These are phyloP conservation scores for Heritiera fomes DNA, from an alignment of 345 rosid genomes.

Conservation along the genomic window DNA sequence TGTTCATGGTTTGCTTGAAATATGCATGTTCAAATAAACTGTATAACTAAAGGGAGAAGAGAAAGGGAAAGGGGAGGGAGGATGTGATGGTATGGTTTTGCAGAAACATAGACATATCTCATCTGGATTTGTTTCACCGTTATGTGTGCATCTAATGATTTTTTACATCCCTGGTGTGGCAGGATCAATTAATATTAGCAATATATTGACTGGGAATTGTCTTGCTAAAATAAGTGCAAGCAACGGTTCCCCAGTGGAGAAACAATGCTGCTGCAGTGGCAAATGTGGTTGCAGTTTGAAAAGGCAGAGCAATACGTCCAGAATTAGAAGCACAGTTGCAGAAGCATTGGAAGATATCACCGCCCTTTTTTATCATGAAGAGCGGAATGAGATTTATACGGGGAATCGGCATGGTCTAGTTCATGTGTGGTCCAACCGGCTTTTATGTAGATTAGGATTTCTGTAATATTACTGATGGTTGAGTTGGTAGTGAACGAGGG, in stretches of 20 bases:
- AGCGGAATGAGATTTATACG: constrained; percentile 70
- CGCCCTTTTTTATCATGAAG: constrained; percentile 74
- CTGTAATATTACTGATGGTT: background rate
- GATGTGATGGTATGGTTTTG: background rate
- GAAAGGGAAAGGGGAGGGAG: background rate
- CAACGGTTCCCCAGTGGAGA: constrained; percentile 41
- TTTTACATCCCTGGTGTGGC: constrained; percentile 43
- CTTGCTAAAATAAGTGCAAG: constrained; percentile 76
- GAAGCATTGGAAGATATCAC: constrained; percentile 82
- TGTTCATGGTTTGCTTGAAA: background rate
- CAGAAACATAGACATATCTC: background rate
- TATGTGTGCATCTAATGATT: background rate
- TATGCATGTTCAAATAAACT: background rate
- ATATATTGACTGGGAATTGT: constrained; percentile 94
- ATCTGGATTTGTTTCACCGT: background rate
- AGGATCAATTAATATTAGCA: constrained; percentile 91
- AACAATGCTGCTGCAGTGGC: constrained; percentile 34
- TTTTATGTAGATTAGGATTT: background rate
- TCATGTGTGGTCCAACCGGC: constrained; percentile 73
- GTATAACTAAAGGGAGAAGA: background rate
- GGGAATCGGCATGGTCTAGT: constrained; percentile 71
- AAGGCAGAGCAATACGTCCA: constrained; percentile 23
- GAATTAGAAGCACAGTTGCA: constrained; percentile 55
- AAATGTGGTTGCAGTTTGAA: constrained; percentile 29
- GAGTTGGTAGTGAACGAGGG: background rate